Conservation (phyloP, 208 protist genomes). For the Acanthamoeba sp. region DNA sequence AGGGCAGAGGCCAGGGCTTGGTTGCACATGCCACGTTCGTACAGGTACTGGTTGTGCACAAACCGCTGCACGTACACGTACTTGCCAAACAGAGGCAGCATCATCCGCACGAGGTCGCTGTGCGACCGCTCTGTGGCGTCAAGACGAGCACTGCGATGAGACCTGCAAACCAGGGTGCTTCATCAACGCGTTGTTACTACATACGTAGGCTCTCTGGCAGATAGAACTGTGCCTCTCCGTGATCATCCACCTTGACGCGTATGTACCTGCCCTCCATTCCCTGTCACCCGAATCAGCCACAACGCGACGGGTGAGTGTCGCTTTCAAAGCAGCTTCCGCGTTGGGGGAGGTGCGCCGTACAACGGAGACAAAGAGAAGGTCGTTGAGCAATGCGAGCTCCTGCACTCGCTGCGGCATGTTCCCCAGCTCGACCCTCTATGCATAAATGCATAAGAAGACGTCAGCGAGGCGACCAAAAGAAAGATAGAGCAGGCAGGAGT, state of each 20-base stretch:
- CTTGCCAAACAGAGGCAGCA: slow-evolving; percentile 7
- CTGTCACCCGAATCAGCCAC: neutral
- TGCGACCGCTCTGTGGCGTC: slow-evolving; percentile 24
- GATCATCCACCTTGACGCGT: neutral
- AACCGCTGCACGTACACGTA: slow-evolving; percentile 42
- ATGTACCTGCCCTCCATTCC: slow-evolving; percentile 49
- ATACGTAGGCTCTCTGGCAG: slow-evolving; percentile 30
- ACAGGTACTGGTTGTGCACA: slow-evolving; percentile 24
- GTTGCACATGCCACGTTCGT: slow-evolving; percentile 51
- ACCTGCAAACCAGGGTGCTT: too few relatives aligned
- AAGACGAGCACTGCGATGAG: neutral
- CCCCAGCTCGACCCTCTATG: slow-evolving; percentile 27
- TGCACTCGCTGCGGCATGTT: slow-evolving; percentile 40
- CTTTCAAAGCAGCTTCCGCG: too few relatives aligned
- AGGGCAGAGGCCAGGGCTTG: slow-evolving; percentile 33
- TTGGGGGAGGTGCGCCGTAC: neutral
- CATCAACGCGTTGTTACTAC: neutral
- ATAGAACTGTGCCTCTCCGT: slow-evolving; percentile 17
- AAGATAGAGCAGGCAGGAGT: neutral
- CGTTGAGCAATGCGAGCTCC: slow-evolving; percentile 45
- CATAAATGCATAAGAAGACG: neutral
- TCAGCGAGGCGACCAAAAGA: neutral
- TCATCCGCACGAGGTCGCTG: neutral
- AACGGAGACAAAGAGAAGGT: slow-evolving; percentile 39
- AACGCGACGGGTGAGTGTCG: too few relatives aligned